phyloP scores from a whole-genome alignment of 768 basidiomycete genomes.

The Russula olivacea region DNA sequence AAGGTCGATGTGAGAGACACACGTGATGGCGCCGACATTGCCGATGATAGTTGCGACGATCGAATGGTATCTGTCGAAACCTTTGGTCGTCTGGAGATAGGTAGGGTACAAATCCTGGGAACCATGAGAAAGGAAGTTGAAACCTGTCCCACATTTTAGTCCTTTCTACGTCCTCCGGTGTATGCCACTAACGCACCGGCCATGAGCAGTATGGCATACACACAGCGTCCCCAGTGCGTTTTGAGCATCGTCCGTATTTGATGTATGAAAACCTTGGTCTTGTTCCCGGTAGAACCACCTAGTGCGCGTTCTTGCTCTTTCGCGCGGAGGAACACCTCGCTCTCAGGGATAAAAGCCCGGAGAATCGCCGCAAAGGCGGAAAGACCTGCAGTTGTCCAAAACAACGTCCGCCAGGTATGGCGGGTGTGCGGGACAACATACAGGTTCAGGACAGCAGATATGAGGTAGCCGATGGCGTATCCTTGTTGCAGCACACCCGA shows the following conservation, averaged over 20 bases:
- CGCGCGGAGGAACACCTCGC: conserved; percentile 62
- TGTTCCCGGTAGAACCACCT: conserved; percentile 38
- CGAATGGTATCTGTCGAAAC: conserved; percentile 31
- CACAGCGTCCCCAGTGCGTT: conserved; percentile 73
- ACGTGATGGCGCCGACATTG: conserved; percentile 32
- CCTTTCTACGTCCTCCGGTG: not conserved
- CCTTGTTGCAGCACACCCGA: conserved; percentile 86
- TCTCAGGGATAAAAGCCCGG: conserved; percentile 70
- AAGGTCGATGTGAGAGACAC: conserved; percentile 4
- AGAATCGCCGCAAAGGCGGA: conserved; percentile 62
- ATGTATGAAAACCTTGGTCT: conserved; percentile 64
- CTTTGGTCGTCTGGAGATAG: conserved; percentile 35
- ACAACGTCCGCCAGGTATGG: conserved; percentile 62
- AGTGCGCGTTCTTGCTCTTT: conserved; percentile 45
- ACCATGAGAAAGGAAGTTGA: conserved; percentile 51
- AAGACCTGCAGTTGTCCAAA: conserved; percentile 74
- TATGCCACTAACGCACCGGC: conserved; percentile 35
- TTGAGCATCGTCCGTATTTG: conserved; percentile 76
- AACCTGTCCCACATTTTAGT: conserved; percentile 30
- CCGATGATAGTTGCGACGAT: conserved; percentile 44
- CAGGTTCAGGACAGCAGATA: conserved; percentile 81
- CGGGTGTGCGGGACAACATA: conserved; percentile 41
- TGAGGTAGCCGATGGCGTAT: conserved; percentile 79
- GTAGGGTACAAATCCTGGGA: conserved; percentile 41
- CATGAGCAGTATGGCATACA: conserved; percentile 83